Conservation (phyloP, 2,329 filamentous ascomycete species). For the Colletotrichum liriopes region DNA sequence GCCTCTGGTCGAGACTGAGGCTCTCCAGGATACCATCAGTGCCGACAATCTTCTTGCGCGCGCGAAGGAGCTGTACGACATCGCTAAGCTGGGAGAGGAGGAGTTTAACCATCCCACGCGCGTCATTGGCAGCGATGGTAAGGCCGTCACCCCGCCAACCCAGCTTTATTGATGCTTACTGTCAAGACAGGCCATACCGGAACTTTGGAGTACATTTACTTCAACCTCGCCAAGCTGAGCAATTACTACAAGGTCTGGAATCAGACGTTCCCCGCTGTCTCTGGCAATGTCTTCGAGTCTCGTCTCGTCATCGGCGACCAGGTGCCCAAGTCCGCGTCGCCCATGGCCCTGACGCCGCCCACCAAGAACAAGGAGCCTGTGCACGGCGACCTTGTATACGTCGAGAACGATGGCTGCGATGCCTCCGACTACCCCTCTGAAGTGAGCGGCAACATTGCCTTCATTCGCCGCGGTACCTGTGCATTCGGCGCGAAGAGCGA, state of each 20-base stretch:
- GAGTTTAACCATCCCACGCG: constrained; percentile 80
- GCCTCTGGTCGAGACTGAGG: constrained; percentile 67
- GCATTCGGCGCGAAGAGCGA: constrained; percentile 80
- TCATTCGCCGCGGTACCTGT: constrained; percentile 80
- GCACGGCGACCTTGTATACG: constrained; percentile 72
- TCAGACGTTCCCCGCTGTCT: constrained; percentile 75
- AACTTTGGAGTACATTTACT: constrained; percentile 75
- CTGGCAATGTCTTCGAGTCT: constrained; percentile 72
- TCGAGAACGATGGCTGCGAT: constrained; percentile 75
- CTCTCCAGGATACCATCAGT: constrained; percentile 71
- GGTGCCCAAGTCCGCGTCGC: constrained; percentile 64
- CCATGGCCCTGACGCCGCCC: constrained; percentile 79
- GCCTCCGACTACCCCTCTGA: constrained; percentile 74
- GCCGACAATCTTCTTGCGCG: constrained; percentile 70
- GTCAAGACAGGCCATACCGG: constrained; percentile 69
- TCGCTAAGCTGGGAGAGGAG: constrained; percentile 71
- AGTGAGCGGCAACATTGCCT: constrained; percentile 75
- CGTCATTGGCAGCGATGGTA: constrained; percentile 78
- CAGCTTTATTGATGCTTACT: constrained; percentile 36
- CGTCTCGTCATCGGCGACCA: constrained; percentile 70
- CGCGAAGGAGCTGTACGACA: constrained; percentile 73
- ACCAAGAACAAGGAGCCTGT: constrained; percentile 73
- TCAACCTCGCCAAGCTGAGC: constrained; percentile 67
- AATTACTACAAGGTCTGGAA: constrained; percentile 75
- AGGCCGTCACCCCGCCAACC: constrained; percentile 29